Conservation (phyloP, 228 moss, liverwort and hornwort genomes). For the Sphagnum fallax region DNA sequence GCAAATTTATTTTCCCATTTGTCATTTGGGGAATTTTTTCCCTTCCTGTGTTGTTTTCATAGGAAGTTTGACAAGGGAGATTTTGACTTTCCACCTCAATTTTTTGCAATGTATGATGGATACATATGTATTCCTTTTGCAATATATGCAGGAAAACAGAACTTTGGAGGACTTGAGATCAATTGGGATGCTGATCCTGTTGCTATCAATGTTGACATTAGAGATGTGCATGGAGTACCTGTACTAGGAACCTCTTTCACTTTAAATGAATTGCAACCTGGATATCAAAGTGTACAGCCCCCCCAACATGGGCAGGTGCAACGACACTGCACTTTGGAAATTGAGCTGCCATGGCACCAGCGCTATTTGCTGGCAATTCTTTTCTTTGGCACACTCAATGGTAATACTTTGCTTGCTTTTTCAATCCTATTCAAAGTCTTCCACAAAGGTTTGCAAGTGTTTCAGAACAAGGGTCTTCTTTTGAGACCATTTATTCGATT, state of each 20-base stretch:
- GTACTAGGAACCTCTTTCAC: constrained; percentile 44
- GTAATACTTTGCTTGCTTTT: constrained; percentile 7
- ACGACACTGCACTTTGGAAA: constrained; percentile 74
- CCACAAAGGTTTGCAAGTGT: neutral
- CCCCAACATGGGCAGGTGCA: constrained; percentile 19
- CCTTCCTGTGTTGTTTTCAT: neutral
- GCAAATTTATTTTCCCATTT: neutral
- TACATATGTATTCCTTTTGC: too few relatives aligned
- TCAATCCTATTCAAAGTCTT: neutral
- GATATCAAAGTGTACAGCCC: constrained; percentile 27
- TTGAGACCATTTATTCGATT: too few relatives aligned
- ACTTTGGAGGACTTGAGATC: constrained; percentile 76
- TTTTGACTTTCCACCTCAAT: too few relatives aligned
- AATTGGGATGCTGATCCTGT: constrained; percentile 79
- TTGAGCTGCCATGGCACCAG: constrained; percentile 59
- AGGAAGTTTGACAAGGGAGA: too few relatives aligned
- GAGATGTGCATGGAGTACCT: constrained; percentile 54
- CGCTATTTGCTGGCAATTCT: constrained; percentile 51
- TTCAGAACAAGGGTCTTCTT: neutral
- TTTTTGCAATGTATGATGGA: too few relatives aligned
- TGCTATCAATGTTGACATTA: constrained; percentile 37
- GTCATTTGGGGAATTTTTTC: neutral
- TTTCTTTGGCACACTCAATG: constrained; percentile 31
- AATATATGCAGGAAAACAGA: constrained; percentile 41
- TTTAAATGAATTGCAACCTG: constrained; percentile 64